Conservation (phyloP, 306 rosid species). For the Prunus fruticosa region DNA sequence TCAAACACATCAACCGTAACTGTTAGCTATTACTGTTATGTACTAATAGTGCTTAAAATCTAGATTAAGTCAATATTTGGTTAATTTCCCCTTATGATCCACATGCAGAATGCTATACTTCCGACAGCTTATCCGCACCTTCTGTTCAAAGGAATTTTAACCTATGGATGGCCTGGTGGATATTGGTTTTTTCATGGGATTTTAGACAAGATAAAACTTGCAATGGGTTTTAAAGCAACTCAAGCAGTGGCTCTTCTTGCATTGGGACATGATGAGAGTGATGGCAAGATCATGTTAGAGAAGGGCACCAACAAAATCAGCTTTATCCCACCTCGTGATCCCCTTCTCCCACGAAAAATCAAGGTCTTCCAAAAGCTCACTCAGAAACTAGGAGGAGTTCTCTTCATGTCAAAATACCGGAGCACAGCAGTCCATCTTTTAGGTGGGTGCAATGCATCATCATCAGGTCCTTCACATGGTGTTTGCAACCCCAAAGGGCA, state of each 20-base stretch:
- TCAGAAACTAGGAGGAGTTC: constrained; percentile 31
- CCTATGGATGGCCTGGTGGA: constrained; percentile 37
- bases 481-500: constrained; percentile 36
- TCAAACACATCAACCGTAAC: too few species aligned
- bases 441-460: constrained; percentile 38
- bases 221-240: constrained; percentile 21
- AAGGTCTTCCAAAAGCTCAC: constrained; percentile 29
- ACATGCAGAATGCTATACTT: constrained; percentile 30
- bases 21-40: too few species aligned
- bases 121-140: constrained; percentile 35
- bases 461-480: constrained; percentile 16
- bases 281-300: constrained; percentile 25
- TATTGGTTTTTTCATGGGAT: constrained; percentile 38
- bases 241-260: constrained; percentile 32
- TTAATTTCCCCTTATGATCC: not conserved
- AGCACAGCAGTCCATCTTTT: constrained; percentile 37
- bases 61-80: not conserved
- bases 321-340: constrained; percentile 33
- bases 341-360: constrained; percentile 26
- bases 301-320: constrained; percentile 24
- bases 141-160: constrained; percentile 31
- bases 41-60: too few species aligned
- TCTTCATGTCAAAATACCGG: constrained; percentile 32
- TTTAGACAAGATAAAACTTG: constrained; percentile 30
- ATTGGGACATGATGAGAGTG: constrained; percentile 29